These are phyloP conservation scores for Backusella sp. DNA, from an alignment of 192 early-diverging fungal genomes.

Conservation along the genomic window DNA sequence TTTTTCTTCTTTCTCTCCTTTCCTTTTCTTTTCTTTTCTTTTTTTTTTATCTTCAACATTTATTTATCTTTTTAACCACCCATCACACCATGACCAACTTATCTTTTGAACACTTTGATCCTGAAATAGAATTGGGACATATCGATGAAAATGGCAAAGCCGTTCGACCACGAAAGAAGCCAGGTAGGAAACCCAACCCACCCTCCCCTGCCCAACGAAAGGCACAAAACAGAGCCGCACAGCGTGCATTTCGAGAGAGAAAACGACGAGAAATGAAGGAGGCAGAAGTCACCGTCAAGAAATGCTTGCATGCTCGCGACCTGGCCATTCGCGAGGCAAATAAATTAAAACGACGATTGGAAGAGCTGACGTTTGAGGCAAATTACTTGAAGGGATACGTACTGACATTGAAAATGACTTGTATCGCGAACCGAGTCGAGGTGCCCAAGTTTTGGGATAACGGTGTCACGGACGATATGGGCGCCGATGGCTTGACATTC, in stretches of 20 bases:
- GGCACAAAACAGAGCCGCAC: constrained; percentile 86
- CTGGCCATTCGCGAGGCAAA: constrained; percentile 40
- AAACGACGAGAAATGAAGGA: constrained; percentile 73
- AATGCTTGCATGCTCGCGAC: constrained; percentile 57
- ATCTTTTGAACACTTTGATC: constrained; percentile 35
- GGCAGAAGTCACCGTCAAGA: constrained; percentile 70
- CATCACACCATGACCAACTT: background rate
- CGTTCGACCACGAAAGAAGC: constrained; percentile 49
- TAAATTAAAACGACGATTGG: constrained; percentile 37
- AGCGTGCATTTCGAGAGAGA: constrained; percentile 87
- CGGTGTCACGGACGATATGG: constrained; percentile 6
- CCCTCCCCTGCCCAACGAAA: constrained; percentile 56
- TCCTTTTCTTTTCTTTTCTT: no score
- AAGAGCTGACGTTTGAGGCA: constrained; percentile 42
- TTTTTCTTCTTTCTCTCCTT: background rate
- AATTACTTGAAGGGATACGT: constrained; percentile 45
- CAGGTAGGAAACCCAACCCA: constrained; percentile 59
- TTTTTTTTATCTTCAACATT: constrained; percentile 6
- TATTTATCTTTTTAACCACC: background rate
- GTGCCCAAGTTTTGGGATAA: constrained; percentile 32
- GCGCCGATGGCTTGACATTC: constrained; percentile 2
- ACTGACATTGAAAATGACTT: constrained; percentile 33
- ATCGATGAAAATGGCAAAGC: constrained; percentile 31
- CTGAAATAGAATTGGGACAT: constrained; percentile 14
- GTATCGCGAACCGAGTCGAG: constrained; percentile 29